Conservation (phyloP, 805 yeast species). For the Starmerella kuoi region DNA sequence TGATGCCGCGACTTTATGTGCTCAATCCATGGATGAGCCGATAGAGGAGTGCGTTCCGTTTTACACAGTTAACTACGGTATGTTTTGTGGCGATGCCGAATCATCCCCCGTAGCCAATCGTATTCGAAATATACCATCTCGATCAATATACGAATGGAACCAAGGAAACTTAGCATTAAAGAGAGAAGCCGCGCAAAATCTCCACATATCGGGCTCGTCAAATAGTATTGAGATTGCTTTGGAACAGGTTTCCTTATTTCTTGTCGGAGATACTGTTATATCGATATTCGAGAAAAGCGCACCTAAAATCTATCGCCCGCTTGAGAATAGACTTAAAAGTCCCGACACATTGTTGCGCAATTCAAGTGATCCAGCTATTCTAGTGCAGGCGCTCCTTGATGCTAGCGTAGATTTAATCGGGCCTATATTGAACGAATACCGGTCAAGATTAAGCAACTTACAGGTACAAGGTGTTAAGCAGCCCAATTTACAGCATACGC, state of each 20-base stretch:
- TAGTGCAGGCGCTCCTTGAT: slow-evolving; percentile 45
- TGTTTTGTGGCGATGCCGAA: slow-evolving; percentile 11
- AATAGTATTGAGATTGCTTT: slow-evolving; percentile 36
- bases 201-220: slow-evolving; percentile 16
- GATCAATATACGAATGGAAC: slow-evolving; percentile 23
- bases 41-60: slow-evolving; percentile 13
- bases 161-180: slow-evolving; percentile 15
- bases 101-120: slow-evolving; percentile 9
- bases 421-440: slow-evolving; percentile 44
- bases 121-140: slow-evolving; percentile 8
- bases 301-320: slow-evolving; percentile 40
- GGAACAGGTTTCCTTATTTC: slow-evolving; percentile 44
- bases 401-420: slow-evolving; percentile 42
- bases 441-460: slow-evolving; percentile 36
- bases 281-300: slow-evolving; percentile 49
- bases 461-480: slow-evolving; percentile 40
- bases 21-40: neutral
- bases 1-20: neutral
- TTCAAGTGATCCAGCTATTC: slow-evolving; percentile 40
- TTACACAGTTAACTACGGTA: slow-evolving; percentile 10
- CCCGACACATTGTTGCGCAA: slow-evolving; percentile 39
- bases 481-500: slow-evolving; percentile 42
- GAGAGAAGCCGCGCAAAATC: slow-evolving; percentile 11
- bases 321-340: slow-evolving; percentile 37
- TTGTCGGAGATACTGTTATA: slow-evolving; percentile 37